Conservation (phyloP, 2,329 filamentous ascomycete species). For the Xylariomycetidae sp. region DNA sequence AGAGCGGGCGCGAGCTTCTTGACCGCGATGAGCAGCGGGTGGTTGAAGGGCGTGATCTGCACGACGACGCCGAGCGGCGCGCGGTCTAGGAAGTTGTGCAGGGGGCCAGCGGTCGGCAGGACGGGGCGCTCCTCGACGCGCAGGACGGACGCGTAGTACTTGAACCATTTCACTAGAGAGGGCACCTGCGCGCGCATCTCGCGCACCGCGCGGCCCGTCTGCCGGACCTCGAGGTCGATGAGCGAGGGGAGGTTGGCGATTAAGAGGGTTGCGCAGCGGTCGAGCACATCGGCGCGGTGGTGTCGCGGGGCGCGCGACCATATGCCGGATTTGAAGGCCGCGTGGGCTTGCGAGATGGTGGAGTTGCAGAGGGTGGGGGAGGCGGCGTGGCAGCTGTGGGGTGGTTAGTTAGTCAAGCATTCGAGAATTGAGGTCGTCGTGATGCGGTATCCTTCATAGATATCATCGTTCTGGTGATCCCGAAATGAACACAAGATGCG, state of each 20-base stretch:
- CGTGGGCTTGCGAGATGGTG: slow-evolving; percentile 37
- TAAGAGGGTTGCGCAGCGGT: slow-evolving; percentile 53
- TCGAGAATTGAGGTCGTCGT: no score
- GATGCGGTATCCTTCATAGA: no score
- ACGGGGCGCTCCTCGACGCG: slow-evolving; percentile 64
- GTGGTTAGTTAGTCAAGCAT: slow-evolving; percentile 1
- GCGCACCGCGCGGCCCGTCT: slow-evolving; percentile 64
- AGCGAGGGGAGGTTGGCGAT: slow-evolving; percentile 47
- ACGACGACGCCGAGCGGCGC: slow-evolving; percentile 54
- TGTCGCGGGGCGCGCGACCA: slow-evolving; percentile 57
- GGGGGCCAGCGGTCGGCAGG: slow-evolving; percentile 57
- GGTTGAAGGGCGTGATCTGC: slow-evolving; percentile 55
- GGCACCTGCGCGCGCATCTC: slow-evolving; percentile 69
- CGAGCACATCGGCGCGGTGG: slow-evolving; percentile 56
- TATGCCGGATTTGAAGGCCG: slow-evolving; percentile 42
- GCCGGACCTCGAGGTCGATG: slow-evolving; percentile 59
- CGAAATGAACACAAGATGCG: no score
- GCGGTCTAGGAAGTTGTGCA: slow-evolving; percentile 53
- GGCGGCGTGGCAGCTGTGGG: slow-evolving; percentile 41
- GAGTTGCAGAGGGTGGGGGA: slow-evolving; percentile 39
- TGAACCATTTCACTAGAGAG: slow-evolving; percentile 64
- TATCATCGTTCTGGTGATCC: no score
- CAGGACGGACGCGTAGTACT: slow-evolving; percentile 63
- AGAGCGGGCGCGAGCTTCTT: slow-evolving; percentile 59
- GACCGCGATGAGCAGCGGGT: slow-evolving; percentile 52